A percentile compares a stretch with the other conserved stretches of the same genome.
These are phyloP conservation scores for Agrostemma githago DNA, from an alignment of 148 eudicot species.

Conservation along the genomic window DNA sequence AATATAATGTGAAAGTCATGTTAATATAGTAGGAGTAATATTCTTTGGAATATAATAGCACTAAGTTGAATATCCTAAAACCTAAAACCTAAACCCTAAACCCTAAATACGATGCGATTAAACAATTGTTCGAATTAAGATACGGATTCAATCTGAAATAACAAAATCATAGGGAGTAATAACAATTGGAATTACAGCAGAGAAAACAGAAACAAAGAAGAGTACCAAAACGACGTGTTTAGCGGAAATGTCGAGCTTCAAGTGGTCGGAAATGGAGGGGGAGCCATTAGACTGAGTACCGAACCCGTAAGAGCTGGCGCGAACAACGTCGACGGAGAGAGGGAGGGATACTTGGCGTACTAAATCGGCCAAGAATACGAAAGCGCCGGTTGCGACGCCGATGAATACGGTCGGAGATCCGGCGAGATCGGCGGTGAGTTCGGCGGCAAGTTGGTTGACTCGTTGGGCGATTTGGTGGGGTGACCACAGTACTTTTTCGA, in stretches of 20 bases:
- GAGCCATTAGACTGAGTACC: slow-evolving; percentile 54
- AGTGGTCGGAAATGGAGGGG: slow-evolving; percentile 46
- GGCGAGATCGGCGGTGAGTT: slow-evolving; percentile 4
- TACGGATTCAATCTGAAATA: too few relatives aligned
- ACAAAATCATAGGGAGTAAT: too few relatives aligned
- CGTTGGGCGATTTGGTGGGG: slow-evolving; percentile 38
- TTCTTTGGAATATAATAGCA: too few relatives aligned
- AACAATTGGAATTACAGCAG: too few relatives aligned
- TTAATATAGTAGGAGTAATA: too few relatives aligned
- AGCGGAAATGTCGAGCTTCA: slow-evolving; percentile 55
- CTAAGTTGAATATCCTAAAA: too few relatives aligned
- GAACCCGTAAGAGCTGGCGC: slow-evolving; percentile 55
- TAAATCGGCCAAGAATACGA: slow-evolving; percentile 64
- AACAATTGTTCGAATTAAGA: too few relatives aligned
- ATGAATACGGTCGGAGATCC: slow-evolving; percentile 39
- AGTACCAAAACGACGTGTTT: slow-evolving; percentile 71
- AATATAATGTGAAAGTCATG: too few relatives aligned
- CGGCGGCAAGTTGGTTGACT: slow-evolving; percentile 49
- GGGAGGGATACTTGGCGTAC: slow-evolving; percentile 57
- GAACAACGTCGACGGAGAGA: slow-evolving; percentile 50
- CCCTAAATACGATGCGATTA: too few relatives aligned
- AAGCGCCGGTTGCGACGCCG: slow-evolving; percentile 81
- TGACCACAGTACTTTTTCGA: slow-evolving; percentile 37
- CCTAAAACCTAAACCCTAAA: too few relatives aligned
- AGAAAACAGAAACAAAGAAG: background rate